Base-by-base conservation (phyloP, 2,329 filamentous ascomycete species). In the Thielaviopsis ethacetica region DNA sequence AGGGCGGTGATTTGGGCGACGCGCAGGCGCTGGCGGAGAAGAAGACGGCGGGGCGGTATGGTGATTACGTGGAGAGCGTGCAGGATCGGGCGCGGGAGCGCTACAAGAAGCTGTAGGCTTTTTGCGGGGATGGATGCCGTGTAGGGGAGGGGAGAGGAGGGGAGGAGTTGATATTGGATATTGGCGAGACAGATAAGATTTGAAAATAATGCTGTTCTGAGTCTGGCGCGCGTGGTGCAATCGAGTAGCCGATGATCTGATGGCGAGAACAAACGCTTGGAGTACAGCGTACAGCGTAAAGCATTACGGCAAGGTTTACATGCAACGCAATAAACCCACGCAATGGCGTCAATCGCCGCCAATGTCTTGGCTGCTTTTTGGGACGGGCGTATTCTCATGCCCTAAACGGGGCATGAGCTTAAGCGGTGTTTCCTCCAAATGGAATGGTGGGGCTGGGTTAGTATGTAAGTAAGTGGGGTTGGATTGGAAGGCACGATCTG, bases 1-100 rank as follows among this genome's bases (percentile, higher is more conserved):
- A 84, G 65, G 83, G 84, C 0, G 78, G 82, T n/a, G 84, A 83
- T 65, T 70, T 85, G 44, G 85, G 85, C 13, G 83, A 88, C 69
- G 84, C 85, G 27, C 74, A 75, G 7, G 77, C 81, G 65, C 75
- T 85, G 65, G 83, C 83, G 24, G 77, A 79, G 62, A 73, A 78
- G 63, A 77, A 79, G 66, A 86, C 83, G 3, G 77, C 75, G 65
- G 77, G 79, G 47, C 76, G 72, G 47, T 84, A 84, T 63, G 71
- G 75, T 0, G 80, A 80, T 57, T 87, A 86, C 66, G 72, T 86
- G 58, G 78, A 77, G 62, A 79, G 79, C 65, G 81, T 80, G 24
- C 82, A 82, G 67, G 82, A 85, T 58, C 80, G 79, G 68, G 84
- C 84, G 1, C 76, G 83, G 65, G 81, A 85, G 67, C 73, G 84